A percentile compares a stretch with the other conserved stretches of the same genome.
Conservation (phyloP, 495 filamentous ascomycete genomes). For the Stereocaulon alpinum region DNA sequence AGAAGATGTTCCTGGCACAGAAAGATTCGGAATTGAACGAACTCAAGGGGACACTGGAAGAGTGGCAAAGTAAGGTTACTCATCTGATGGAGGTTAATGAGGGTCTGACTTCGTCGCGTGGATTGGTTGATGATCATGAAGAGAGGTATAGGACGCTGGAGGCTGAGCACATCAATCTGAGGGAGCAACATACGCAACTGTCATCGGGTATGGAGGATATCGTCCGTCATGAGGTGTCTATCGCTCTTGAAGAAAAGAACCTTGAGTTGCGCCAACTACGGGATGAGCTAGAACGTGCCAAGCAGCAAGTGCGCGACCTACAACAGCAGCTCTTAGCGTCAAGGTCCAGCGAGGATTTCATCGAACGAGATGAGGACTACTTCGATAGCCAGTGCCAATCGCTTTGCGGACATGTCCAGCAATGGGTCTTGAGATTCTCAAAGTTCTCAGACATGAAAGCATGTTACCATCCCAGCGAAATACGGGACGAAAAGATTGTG, state of each 20-base stretch:
- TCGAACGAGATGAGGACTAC: slow-evolving; percentile 83
- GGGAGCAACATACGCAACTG: slow-evolving; percentile 47
- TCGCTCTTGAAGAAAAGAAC: slow-evolving; percentile 60
- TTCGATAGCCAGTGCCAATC: slow-evolving; percentile 91
- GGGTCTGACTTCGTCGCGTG: slow-evolving; percentile 56
- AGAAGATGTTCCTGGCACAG: slow-evolving; percentile 45
- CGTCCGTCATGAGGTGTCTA: slow-evolving; percentile 49
- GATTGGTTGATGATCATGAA: slow-evolving; percentile 54
- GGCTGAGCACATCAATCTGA: slow-evolving; percentile 44
- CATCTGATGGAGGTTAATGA: slow-evolving; percentile 67
- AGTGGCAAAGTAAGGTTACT: slow-evolving; percentile 66
- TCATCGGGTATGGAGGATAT: slow-evolving; percentile 53
- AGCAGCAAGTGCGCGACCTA: slow-evolving; percentile 67
- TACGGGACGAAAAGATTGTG: slow-evolving; percentile 75
- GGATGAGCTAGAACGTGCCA: slow-evolving; percentile 63
- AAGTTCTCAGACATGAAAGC: slow-evolving; percentile 85
- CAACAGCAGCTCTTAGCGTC: slow-evolving; percentile 72
- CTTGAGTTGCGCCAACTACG: slow-evolving; percentile 66
- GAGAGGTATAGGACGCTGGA: slow-evolving; percentile 52
- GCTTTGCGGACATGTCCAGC: slow-evolving; percentile 85
- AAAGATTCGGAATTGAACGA: slow-evolving; percentile 71
- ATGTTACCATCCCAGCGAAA: slow-evolving; percentile 68
- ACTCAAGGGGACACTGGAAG: slow-evolving; percentile 63
- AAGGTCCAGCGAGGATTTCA: slow-evolving; percentile 56
- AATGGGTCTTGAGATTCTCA: slow-evolving; percentile 94